Evolutionary conservation across 116 monocot genomes (phyloP).

Genomic region (Cymodocea nodosa): DNA sequence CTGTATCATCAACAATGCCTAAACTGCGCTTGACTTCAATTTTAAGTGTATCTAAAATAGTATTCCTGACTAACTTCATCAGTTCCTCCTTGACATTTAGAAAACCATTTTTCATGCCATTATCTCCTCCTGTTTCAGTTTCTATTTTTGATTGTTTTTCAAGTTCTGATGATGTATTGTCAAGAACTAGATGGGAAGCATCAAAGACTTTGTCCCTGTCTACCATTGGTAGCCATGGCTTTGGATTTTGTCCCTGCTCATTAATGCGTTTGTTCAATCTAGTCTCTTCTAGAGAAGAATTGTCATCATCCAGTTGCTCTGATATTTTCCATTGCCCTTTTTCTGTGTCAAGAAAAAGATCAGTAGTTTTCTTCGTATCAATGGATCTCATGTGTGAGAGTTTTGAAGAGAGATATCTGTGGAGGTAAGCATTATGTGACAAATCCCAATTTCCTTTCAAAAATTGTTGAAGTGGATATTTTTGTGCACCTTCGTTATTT

Average conservation of each 20-base stretch:
- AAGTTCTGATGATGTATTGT: slow-evolving; percentile 11
- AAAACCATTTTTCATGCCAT: slow-evolving; percentile 1
- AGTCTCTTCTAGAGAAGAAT: slow-evolving; percentile 9
- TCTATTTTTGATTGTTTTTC: not conserved
- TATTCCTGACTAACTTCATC: slow-evolving; percentile 27
- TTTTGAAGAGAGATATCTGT: slow-evolving; percentile 16
- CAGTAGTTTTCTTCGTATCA: slow-evolving; percentile 41
- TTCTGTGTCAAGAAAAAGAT: slow-evolving; percentile 72
- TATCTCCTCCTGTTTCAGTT: not conserved
- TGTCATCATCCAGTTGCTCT: slow-evolving; percentile 27
- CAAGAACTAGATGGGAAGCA: slow-evolving; percentile 46
- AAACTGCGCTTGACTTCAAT: slow-evolving; percentile 62
- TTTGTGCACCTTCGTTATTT: slow-evolving; percentile 5
- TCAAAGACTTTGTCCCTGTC: slow-evolving; percentile 33
- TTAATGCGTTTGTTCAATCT: slow-evolving; percentile 9
- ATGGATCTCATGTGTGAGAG: slow-evolving; percentile 24
- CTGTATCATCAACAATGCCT: slow-evolving; percentile 19
- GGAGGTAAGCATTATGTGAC: slow-evolving; percentile 33
- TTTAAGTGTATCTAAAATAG: slow-evolving; percentile 41
- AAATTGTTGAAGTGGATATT: slow-evolving; percentile 19
- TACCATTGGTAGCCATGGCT: slow-evolving; percentile 2
- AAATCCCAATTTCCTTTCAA: slow-evolving; percentile 31
- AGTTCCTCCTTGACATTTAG: slow-evolving; percentile 18
- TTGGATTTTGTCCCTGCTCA: slow-evolving; percentile 8
- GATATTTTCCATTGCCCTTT: slow-evolving; percentile 81